Conservation (phyloP, 148 eudicot genomes). For the Vaccinium myrtillus region DNA sequence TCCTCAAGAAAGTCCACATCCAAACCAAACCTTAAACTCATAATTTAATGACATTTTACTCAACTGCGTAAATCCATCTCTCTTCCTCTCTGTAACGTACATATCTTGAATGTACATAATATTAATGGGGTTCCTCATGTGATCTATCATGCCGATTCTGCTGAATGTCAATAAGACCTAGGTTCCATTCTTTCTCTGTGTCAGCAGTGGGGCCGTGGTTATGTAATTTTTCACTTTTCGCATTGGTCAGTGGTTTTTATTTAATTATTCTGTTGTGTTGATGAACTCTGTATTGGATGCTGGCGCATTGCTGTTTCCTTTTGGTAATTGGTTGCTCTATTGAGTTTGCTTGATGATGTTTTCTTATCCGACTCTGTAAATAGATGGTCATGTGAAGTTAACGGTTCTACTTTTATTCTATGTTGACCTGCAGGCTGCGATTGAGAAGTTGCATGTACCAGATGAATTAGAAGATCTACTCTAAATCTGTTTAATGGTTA, state of each 20-base stretch:
- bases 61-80: neutral
- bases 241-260: neutral
- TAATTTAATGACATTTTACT: neutral
- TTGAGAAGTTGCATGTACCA: constrained; percentile 96
- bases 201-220: neutral
- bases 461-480: constrained; percentile 69
- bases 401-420: neutral
- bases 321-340: neutral
- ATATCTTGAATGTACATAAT: neutral
- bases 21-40: neutral
- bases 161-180: neutral
- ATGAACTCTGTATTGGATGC: neutral
- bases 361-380: neutral
- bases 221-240: neutral
- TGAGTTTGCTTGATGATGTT: neutral
- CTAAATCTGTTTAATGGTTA: constrained; percentile 16
- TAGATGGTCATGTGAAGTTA: neutral
- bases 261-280: neutral
- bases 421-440: constrained; percentile 62
- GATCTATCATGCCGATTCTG: neutral
- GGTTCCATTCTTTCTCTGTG: neutral
- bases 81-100: neutral
- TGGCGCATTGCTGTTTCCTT: neutral
- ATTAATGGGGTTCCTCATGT: neutral
- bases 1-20: neutral